phyloP scores from a whole-genome alignment of 2,329 filamentous ascomycete genomes.

The Talaromyces sp. region DNA sequence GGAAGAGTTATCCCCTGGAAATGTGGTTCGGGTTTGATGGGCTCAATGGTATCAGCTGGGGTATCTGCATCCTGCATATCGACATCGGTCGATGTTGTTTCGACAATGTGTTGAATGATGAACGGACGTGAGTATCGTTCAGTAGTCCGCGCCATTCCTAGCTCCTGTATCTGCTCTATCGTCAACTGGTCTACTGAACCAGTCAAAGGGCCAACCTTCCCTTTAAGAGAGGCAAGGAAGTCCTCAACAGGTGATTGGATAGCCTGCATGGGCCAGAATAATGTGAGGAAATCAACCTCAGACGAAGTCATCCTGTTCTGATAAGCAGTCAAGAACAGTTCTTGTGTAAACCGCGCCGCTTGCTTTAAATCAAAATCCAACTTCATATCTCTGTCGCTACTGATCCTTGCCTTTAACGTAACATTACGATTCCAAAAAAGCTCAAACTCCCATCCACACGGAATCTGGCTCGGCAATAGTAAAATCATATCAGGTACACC shows the following conservation, averaged over 20 bases:
- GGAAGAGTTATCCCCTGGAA: constrained; percentile 29
- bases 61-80: constrained; percentile 8
- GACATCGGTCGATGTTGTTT: constrained; percentile 16
- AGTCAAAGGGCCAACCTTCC: constrained; percentile 11
- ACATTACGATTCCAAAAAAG: constrained; percentile 30
- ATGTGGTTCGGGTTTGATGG: constrained; percentile 20
- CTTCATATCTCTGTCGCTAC: constrained; percentile 6
- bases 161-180: constrained; percentile 4
- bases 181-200: not conserved
- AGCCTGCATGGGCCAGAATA: constrained; percentile 23
- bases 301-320: constrained; percentile 19
- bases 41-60: not conserved
- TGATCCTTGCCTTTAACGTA: constrained; percentile 22
- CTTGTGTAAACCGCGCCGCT: constrained; percentile 21
- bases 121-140: constrained; percentile 21
- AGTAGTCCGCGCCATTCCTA: constrained; percentile 22
- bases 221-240: constrained; percentile 23
- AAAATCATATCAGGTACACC: constrained; percentile 23
- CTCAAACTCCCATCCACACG: constrained; percentile 24
- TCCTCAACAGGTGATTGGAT: constrained; percentile 13
- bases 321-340: constrained; percentile 23
- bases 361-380: constrained; percentile 9
- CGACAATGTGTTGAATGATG: constrained; percentile 20
- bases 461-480: constrained; percentile 25
- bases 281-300: constrained; percentile 21